A percentile compares a stretch with the other conserved stretches of the same genome.
phyloP scores from a whole-genome alignment of 768 basidiomycete species.

The Psilocybe sp. region DNA sequence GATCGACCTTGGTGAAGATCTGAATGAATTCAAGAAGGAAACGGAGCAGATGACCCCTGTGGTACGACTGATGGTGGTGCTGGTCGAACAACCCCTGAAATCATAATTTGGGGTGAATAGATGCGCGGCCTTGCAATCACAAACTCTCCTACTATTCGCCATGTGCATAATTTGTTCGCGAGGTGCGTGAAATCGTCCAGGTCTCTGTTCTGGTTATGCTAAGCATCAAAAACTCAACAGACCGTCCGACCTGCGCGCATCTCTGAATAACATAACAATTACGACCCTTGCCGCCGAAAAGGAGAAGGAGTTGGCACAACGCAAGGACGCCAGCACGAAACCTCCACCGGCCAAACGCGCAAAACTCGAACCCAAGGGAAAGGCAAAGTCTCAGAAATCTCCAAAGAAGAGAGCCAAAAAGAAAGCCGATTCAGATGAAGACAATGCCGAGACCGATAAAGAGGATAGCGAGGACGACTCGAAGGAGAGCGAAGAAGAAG shows the following conservation, averaged over 20 bases:
- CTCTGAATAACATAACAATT: constrained; percentile 42
- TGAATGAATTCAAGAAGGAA: constrained; percentile 44
- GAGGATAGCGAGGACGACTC: constrained; percentile 16
- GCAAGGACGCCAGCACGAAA: constrained; percentile 21
- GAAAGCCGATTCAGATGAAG: constrained; percentile 22
- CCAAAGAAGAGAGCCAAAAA: constrained; percentile 8
- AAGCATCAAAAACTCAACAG: constrained; percentile 24
- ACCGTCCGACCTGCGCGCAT: constrained; percentile 56
- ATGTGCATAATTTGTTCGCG: constrained; percentile 57
- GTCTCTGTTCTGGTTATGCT: constrained; percentile 3
- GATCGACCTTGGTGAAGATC: constrained; percentile 43
- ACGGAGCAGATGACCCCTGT: constrained; percentile 56
- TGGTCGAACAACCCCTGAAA: constrained; percentile 1
- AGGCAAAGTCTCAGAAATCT: constrained; percentile 8
- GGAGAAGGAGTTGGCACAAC: constrained; percentile 24
- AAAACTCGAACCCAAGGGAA: constrained; percentile 18
- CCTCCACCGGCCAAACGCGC: constrained; percentile 37
- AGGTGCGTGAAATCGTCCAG: constrained; percentile 36
- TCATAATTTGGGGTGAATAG: constrained; percentile 25
- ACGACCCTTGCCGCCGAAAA: constrained; percentile 41
- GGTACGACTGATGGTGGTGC: constrained; percentile 31
- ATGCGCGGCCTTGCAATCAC: constrained; percentile 65
- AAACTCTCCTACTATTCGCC: constrained; percentile 50
- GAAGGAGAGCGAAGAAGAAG: constrained; percentile 38
- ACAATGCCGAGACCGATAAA: constrained; percentile 26